phyloP scores from a whole-genome alignment of 2,329 filamentous ascomycete genomes.

The Cladophialophora psammophila region DNA sequence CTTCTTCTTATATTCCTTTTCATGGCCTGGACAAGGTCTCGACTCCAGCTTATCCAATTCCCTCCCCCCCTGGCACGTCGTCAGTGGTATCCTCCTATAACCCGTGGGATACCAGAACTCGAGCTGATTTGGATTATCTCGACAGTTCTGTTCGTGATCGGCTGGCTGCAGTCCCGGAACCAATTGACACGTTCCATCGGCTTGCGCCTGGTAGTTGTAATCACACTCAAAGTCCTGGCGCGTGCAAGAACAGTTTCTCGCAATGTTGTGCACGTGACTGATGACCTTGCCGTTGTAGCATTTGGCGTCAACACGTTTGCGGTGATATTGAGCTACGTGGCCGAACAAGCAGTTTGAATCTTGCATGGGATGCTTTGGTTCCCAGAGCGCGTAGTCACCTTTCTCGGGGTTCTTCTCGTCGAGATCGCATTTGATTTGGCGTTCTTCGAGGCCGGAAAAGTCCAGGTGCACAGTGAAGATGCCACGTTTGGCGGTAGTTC shows the following conservation, averaged over 20 bases:
- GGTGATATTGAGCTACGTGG: conserved; percentile 85
- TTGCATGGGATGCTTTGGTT: conserved; percentile 80
- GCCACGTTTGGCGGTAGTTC: conserved; percentile 51
- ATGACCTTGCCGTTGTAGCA: conserved; percentile 80
- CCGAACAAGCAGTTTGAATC: conserved; percentile 88
- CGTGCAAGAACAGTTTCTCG: conserved; percentile 80
- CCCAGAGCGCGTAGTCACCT: conserved; percentile 83
- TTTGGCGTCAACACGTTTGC: conserved; percentile 78
- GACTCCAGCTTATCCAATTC: conserved; percentile 74
- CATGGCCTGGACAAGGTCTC: conserved; percentile 76
- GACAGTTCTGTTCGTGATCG: conserved; percentile 66
- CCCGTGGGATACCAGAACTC: conserved; percentile 87
- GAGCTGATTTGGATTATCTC: conserved; percentile 68
- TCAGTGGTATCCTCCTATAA: conserved; percentile 87
- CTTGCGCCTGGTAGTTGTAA: conserved; percentile 87
- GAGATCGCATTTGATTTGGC: conserved; percentile 68
- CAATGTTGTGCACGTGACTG: conserved; percentile 66
- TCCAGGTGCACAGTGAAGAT: conserved; percentile 83
- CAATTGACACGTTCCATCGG: conserved; percentile 76
- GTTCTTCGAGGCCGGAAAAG: conserved; percentile 80
- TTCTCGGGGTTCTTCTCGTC: conserved; percentile 67
- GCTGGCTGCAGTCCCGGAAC: conserved; percentile 75
- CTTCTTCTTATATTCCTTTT: conserved; percentile 80
- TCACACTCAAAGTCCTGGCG: conserved; percentile 93
- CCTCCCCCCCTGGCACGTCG: conserved; percentile 79